Percentiles rank a stretch among this genome's conserved stretches.
These are phyloP conservation scores for Tetragonia tetragonoides DNA, from an alignment of 148 eudicot genomes.

Conservation along the genomic window DNA sequence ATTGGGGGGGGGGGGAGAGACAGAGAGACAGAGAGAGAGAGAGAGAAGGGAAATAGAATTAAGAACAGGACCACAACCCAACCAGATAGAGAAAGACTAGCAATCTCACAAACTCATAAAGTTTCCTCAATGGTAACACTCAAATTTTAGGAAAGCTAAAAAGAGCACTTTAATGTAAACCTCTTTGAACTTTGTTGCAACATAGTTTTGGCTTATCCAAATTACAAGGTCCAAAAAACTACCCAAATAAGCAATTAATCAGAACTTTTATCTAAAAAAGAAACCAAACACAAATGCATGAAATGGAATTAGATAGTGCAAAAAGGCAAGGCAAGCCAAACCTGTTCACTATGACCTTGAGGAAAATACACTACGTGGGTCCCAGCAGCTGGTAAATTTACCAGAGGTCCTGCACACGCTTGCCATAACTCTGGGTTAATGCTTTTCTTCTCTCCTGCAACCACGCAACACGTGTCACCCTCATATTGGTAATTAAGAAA, in stretches of 20 bases:
- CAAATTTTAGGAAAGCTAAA: conserved; percentile 4
- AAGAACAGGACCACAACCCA: conserved; percentile 17
- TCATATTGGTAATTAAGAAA: background rate
- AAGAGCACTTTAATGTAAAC: conserved; percentile 22
- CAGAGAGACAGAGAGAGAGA: background rate
- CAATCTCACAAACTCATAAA: conserved; percentile 26
- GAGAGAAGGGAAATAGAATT: background rate
- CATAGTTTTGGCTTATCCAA: background rate
- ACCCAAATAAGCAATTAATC: conserved; percentile 4
- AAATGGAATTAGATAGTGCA: background rate
- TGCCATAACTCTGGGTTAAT: conserved; percentile 92
- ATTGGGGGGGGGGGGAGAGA: too few relatives aligned
- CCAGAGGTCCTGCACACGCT: conserved; percentile 96
- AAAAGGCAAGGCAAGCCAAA: conserved; percentile 10
- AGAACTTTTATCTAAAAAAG: background rate
- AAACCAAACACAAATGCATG: conserved; percentile 4
- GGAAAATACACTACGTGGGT: conserved; percentile 97
- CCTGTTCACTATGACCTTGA: conserved; percentile 99
- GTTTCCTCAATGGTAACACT: conserved; percentile 17
- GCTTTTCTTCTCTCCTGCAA: conserved; percentile 70
- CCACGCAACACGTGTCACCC: conserved; percentile 24
- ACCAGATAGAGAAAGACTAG: conserved; percentile 21
- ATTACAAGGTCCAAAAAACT: background rate
- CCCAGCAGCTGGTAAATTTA: conserved; percentile 88
- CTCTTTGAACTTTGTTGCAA: conserved; percentile 9